These are phyloP conservation scores for Mycena polygramma DNA, from an alignment of 768 basidiomycete species.

Conservation along the genomic window DNA sequence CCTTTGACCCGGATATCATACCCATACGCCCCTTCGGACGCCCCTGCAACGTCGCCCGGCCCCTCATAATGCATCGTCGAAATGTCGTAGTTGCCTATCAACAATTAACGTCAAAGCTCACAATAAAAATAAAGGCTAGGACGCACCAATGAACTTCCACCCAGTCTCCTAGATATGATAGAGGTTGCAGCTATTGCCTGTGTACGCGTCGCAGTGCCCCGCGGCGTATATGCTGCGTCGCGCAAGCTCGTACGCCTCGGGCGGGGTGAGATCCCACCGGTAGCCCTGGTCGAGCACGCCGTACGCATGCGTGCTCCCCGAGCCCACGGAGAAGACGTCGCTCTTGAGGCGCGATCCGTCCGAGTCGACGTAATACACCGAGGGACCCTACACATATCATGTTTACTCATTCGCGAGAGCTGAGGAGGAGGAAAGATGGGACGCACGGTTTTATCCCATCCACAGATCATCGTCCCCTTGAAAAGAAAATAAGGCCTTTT, in stretches of 20 bases:
- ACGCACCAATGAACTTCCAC: conserved; percentile 94
- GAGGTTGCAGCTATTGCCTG: conserved; percentile 95
- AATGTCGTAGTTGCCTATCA: conserved; percentile 92
- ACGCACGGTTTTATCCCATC: conserved; percentile 97
- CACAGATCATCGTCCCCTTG: conserved; percentile 99
- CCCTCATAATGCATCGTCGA: conserved; percentile 93
- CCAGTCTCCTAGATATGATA: conserved; percentile 95
- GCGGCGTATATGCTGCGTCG: conserved; percentile 96
- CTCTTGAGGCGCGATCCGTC: conserved; percentile 97
- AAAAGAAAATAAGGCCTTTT: too few relatives aligned
- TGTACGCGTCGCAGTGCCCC: conserved; percentile 95
- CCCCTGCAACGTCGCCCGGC: conserved; percentile 74
- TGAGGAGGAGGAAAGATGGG: not conserved
- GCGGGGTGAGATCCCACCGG: conserved; percentile 90
- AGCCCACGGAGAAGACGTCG: conserved; percentile 97
- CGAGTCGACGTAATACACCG: conserved; percentile 97
- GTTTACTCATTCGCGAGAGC: not conserved
- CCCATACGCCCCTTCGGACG: conserved; percentile 76
- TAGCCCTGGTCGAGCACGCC: conserved; percentile 98
- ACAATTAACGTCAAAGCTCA: conserved; percentile 4
- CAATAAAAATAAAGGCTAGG: not conserved
- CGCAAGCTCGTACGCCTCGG: conserved; percentile 94
- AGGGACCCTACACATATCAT: conserved; percentile 74
- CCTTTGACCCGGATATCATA: conserved; percentile 79
- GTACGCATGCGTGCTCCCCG: conserved; percentile 97